Conservation (phyloP, 192 early-diverging fungal species). For the Backusella parvicylindrica region DNA sequence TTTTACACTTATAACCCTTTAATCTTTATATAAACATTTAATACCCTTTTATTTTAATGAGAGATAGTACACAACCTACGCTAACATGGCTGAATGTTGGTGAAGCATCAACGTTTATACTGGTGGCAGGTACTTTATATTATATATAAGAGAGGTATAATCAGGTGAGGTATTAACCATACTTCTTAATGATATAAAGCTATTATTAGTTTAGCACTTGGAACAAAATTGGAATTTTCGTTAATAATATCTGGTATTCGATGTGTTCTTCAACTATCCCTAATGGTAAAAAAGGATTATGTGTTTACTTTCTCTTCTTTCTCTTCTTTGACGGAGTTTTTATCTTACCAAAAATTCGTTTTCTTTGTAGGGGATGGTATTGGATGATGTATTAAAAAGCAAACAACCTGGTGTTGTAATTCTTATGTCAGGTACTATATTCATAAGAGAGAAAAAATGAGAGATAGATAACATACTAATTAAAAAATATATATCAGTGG, state of each 20-base stretch:
- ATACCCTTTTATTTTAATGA: neutral
- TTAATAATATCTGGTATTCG: conserved; percentile 67
- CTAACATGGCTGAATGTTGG: conserved; percentile 21
- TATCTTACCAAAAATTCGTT: neutral
- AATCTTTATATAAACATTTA: neutral
- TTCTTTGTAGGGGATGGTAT: conserved; percentile 50
- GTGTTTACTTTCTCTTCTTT: neutral
- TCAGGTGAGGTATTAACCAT: neutral
- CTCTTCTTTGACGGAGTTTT: neutral
- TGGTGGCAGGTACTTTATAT: conserved; percentile 18
- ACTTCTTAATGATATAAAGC: neutral
- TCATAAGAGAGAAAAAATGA: neutral
- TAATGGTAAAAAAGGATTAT: conserved; percentile 49
- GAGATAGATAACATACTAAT: neutral
- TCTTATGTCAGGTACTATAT: conserved; percentile 50
- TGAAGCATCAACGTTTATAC: conserved; percentile 16
- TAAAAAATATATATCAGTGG: conserved; percentile 31
- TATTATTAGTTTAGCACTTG: conserved; percentile 36
- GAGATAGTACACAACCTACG: neutral
- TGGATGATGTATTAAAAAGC: conserved; percentile 65
- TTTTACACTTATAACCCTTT: neutral
- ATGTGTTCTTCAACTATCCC: conserved; percentile 72
- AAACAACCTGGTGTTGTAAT: conserved; percentile 59
- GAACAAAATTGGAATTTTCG: conserved; percentile 62
- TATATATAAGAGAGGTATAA: neutral